A percentile compares a stretch with the other conserved stretches of the same genome.
These are phyloP conservation scores for Phytophthora agathidicida DNA, from an alignment of 352 stramenopile genomes.

Conservation along the genomic window DNA sequence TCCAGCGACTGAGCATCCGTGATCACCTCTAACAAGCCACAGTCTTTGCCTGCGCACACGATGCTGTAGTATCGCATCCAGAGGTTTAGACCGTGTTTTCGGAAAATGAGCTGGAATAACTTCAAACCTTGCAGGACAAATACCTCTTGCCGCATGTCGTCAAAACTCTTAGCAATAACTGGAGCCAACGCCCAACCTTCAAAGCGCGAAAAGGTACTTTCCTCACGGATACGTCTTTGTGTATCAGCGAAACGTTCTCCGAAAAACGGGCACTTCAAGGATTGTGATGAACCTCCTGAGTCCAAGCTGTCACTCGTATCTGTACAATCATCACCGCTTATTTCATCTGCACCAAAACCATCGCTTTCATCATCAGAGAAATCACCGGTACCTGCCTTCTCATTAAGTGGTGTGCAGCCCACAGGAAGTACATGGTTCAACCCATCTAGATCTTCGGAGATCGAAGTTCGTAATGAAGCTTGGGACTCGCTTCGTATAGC, in stretches of 20 bases:
- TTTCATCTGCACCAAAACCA: constrained; percentile 20
- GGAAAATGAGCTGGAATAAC: constrained; percentile 94
- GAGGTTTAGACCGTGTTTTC: constrained; percentile 87
- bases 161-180: constrained; percentile 98
- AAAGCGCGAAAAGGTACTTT: constrained; percentile 68
- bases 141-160: constrained; percentile 97
- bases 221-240: constrained; percentile 77
- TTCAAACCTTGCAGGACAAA: constrained; percentile 96
- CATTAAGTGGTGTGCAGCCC: constrained; percentile 30
- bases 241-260: constrained; percentile 92
- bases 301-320: constrained; percentile 27
- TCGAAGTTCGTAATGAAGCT: constrained; percentile 23
- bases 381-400: constrained; percentile 9
- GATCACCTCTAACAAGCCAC: constrained; percentile 95
- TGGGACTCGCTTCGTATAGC: constrained; percentile 16
- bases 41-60: constrained; percentile 91
- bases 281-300: constrained; percentile 18
- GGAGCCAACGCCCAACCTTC: constrained; percentile 88
- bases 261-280: constrained; percentile 46
- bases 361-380: constrained; percentile 40
- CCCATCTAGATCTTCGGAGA: constrained; percentile 43
- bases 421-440: constrained; percentile 31
- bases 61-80: constrained; percentile 96
- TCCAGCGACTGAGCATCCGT: constrained; percentile 96
- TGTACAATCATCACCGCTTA: constrained; percentile 9